Base-by-base conservation (phyloP, 805 yeast genomes). In the Candida qinlingensis region DNA sequence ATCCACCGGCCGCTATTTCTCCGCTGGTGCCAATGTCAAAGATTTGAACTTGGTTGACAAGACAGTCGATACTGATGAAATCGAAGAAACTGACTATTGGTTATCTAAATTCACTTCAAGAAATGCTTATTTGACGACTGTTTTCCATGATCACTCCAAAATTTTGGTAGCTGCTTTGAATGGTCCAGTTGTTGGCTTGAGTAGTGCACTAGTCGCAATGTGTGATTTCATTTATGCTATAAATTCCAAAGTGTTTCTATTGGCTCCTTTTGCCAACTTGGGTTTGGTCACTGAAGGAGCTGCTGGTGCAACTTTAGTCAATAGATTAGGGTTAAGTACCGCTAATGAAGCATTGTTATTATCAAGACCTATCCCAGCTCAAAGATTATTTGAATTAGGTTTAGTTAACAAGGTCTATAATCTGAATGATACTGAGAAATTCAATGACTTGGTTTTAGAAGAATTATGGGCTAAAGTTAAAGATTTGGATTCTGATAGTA, bases 221-320 rank as follows among this genome's bases (percentile, higher is more conserved):
- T 80, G 86, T 65, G 97, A 89, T 66, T 72, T 89, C 50, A 73
- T 89, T 8, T 88, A 87, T 61, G 83, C 84, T 11, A 77, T 74
- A 55, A 79, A 82, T 57, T 77, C 74, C 41, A 70, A 74, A 37
- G 75, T 78, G 44, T 77, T 81, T 51, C 60, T 88, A 53, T 75
- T 83, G 59, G 75, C 82, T 12, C 96, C 97, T 6, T 89, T 89
- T 66, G 80, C 90, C 40, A 85, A 83, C 61, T 74, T 89, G 56
- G 95, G 96, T 2, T 75, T 89, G 56, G 90, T 86, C 3, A 80
- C 85, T 51, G 97, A 89, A 65, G 96, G 96, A 48, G 87, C 83
- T 4, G 69, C 87, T 1, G 79, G 88, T 12, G 76, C 81, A 7
- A 79, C 92, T 4, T 72, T 89, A 46, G 80, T 86, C 27, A 63